Conservation (phyloP, 2,329 filamentous ascomycete species). For the Chaetomium globosum region DNA sequence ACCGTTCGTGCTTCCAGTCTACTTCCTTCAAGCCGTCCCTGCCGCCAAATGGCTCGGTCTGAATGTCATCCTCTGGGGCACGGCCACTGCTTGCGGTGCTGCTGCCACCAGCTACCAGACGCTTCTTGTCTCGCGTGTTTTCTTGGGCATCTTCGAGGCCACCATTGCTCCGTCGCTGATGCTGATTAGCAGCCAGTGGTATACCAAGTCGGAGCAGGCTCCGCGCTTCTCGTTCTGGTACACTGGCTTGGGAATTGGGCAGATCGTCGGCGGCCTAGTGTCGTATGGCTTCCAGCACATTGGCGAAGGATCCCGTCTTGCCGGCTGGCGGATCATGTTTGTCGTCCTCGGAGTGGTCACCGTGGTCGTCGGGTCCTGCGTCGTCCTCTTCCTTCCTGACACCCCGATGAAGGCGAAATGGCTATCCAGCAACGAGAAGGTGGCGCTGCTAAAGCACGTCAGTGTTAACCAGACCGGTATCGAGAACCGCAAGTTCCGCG, state of each 20-base stretch:
- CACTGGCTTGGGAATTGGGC: conserved; percentile 60
- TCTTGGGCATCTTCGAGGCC: conserved; percentile 64
- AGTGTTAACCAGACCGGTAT: conserved; percentile 62
- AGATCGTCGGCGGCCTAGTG: conserved; percentile 52
- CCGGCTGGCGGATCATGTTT: conserved; percentile 56
- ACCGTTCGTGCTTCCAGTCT: conserved; percentile 44
- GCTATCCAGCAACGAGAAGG: conserved; percentile 46
- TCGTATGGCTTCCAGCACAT: conserved; percentile 60
- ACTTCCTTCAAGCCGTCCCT: conserved; percentile 62
- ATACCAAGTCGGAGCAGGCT: conserved; percentile 59
- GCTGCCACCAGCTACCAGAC: conserved; percentile 57
- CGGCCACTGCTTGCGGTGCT: conserved; percentile 57
- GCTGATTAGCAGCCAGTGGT: conserved; percentile 63
- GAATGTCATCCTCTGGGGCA: conserved; percentile 63
- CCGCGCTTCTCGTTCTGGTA: conserved; percentile 65
- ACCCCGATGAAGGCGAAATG: conserved; percentile 51
- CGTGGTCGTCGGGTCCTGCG: conserved; percentile 46
- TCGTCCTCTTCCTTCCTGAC: conserved; percentile 52
- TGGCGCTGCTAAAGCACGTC: conserved; percentile 55
- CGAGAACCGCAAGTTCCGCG: conserved; percentile 56
- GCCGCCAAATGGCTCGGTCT: conserved; percentile 62
- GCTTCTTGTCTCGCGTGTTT: conserved; percentile 58
- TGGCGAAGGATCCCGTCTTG: conserved; percentile 39
- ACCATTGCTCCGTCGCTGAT: conserved; percentile 63
- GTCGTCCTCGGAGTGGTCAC: conserved; percentile 53